Conservation (phyloP, 2,329 filamentous ascomycete genomes). For the Aspergillus caelatus region DNA sequence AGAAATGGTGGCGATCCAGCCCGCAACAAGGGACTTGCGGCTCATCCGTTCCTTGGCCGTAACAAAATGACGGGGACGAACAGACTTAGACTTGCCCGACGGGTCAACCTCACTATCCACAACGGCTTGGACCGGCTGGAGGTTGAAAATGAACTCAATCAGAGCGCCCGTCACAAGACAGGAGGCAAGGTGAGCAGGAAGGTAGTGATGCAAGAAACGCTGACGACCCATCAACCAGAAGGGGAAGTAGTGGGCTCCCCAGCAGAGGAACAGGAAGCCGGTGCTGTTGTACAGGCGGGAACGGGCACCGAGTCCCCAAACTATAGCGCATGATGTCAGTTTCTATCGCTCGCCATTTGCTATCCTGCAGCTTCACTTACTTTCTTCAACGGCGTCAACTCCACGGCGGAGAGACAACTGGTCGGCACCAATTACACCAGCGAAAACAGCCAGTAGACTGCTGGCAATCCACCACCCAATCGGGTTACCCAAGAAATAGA, state of each 20-base stretch:
- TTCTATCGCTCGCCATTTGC: background rate
- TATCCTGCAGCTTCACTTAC: constrained; percentile 60
- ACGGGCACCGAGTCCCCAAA: constrained; percentile 70
- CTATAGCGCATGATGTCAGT: constrained; percentile 27
- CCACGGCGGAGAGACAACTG: constrained; percentile 92
- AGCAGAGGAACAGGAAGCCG: constrained; percentile 97
- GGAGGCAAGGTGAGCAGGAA: constrained; percentile 91
- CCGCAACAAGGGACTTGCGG: constrained; percentile 72
- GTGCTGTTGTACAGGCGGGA: constrained; percentile 97
- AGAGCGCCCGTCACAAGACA: constrained; percentile 87
- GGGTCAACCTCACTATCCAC: constrained; percentile 49
- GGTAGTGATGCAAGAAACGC: constrained; percentile 96
- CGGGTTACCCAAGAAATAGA: constrained; percentile 97
- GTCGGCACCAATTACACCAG: constrained; percentile 86
- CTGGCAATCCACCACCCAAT: constrained; percentile 97
- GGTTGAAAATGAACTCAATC: constrained; percentile 93
- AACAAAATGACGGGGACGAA: constrained; percentile 57
- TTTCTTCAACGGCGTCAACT: constrained; percentile 87
- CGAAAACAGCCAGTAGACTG: constrained; percentile 89
- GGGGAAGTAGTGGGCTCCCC: constrained; percentile 95
- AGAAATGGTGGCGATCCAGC: constrained; percentile 76
- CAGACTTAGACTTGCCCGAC: constrained; percentile 46
- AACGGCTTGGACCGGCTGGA: constrained; percentile 64
- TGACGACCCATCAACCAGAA: constrained; percentile 99
- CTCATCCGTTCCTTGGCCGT: constrained; percentile 82